Percentiles rank a stretch among this genome's conserved stretches.
Evolutionary conservation across 1,284 basidiomycete species (phyloP).

Genomic region (Ganoderma resinaceum): DNA sequence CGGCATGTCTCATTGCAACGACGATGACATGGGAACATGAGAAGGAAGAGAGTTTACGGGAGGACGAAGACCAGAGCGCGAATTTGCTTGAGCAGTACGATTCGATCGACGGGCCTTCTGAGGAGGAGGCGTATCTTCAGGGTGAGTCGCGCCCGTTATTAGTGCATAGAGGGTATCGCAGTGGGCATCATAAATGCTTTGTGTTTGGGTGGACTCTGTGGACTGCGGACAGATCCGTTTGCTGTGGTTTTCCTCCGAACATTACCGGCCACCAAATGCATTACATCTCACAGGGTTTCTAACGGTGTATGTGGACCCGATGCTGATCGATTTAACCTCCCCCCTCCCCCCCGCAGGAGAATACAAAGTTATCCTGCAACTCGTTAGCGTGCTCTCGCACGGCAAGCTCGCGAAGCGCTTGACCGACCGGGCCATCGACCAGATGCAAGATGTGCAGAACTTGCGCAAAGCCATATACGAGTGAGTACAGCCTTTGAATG

Average conservation of each 20-base stretch:
- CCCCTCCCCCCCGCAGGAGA: constrained; percentile 68
- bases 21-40: constrained; percentile 67
- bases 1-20: constrained; percentile 87
- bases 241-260: neutral
- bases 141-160: constrained; percentile 53
- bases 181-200: neutral
- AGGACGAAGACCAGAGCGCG: constrained; percentile 46
- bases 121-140: constrained; percentile 87
- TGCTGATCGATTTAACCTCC: neutral
- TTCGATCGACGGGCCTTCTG: constrained; percentile 78
- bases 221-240: neutral
- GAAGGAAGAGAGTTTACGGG: constrained; percentile 38
- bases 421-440: constrained; percentile 88
- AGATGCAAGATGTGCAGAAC: constrained; percentile 95
- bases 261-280: neutral
- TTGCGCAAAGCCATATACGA: constrained; percentile 92
- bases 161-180: neutral
- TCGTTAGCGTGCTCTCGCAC: constrained; percentile 88
- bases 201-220: neutral
- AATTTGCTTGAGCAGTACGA: constrained; percentile 58
- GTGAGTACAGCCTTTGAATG: constrained; percentile 51
- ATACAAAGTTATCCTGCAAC: constrained; percentile 96
- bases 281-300: neutral
- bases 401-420: constrained; percentile 94
- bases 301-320: neutral